Evolutionary conservation across 169 alveolate species (phyloP).

Genomic region (Cyclospora cayetanensis): DNA sequence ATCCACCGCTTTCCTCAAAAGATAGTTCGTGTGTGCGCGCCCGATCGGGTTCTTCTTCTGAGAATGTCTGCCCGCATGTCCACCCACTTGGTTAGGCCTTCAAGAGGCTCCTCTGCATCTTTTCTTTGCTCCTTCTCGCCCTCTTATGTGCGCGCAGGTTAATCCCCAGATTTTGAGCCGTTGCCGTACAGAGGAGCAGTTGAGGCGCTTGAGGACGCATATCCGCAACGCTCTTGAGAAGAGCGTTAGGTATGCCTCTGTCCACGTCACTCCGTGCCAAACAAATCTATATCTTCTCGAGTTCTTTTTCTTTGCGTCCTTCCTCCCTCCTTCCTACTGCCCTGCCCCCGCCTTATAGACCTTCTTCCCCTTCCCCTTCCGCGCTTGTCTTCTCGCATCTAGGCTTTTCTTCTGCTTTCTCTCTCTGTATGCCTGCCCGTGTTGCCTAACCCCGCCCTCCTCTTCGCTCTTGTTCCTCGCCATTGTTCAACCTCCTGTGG

Average conservation of each 20-base stretch:
- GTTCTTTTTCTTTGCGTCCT: not conserved
- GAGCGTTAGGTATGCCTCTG: slow-evolving; percentile 17
- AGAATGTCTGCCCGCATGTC: not conserved
- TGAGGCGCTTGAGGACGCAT: slow-evolving; percentile 35
- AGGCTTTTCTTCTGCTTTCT: not conserved
- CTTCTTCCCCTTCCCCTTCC: not conserved
- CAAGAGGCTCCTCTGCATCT: too few relatives aligned
- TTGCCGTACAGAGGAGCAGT: slow-evolving; percentile 64
- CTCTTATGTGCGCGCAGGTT: slow-evolving; percentile 22
- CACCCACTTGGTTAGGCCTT: not conserved
- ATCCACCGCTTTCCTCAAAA: too few relatives aligned
- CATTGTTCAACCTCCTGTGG: not conserved
- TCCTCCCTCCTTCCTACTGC: not conserved
- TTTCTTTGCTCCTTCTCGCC: not conserved
- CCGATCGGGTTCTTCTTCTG: too few relatives aligned
- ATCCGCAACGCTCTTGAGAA: slow-evolving; percentile 61
- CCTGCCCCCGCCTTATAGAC: not conserved
- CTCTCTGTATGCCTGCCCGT: not conserved
- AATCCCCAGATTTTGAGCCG: slow-evolving; percentile 55
- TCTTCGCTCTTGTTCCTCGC: too few relatives aligned
- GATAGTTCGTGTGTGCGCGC: too few relatives aligned
- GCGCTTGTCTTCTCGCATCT: not conserved
- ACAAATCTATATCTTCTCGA: not conserved
- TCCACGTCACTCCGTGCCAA: not conserved
- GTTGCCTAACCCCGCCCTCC: not conserved